Evolutionary conservation across 2,329 filamentous ascomycete species (phyloP).

Genomic region (Fusarium sp.): DNA sequence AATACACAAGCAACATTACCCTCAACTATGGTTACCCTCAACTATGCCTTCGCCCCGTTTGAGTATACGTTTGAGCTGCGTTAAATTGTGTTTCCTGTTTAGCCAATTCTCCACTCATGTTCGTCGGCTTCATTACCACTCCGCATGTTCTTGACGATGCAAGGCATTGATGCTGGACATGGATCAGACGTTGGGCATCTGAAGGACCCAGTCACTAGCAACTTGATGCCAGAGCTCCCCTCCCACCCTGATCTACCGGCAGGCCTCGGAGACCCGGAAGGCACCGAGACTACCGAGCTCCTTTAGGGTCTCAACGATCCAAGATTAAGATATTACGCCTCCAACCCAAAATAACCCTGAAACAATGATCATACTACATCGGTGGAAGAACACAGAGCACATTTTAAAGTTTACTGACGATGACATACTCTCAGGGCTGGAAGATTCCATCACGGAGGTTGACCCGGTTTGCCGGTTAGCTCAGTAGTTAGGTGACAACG

Average conservation of each 20-base stretch:
- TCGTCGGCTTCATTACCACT: background rate
- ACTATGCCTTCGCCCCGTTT: background rate
- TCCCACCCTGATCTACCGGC: background rate
- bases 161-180: background rate
- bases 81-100: background rate
- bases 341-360: slow-evolving; percentile 4
- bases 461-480: background rate
- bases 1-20: slow-evolving; percentile 20
- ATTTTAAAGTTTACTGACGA: background rate
- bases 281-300: background rate
- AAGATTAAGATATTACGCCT: slow-evolving; percentile 5
- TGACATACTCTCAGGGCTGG: background rate
- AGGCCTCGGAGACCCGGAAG: background rate
- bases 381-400: background rate
- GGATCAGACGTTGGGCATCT: background rate
- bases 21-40: background rate
- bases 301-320: background rate
- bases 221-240: background rate
- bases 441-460: background rate
- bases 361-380: slow-evolving; percentile 10
- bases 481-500: background rate
- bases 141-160: background rate
- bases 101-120: background rate
- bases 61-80: background rate
- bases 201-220: background rate